These are phyloP conservation scores for Eutypella sp. DNA, from an alignment of 2,329 filamentous ascomycete genomes.

Conservation along the genomic window DNA sequence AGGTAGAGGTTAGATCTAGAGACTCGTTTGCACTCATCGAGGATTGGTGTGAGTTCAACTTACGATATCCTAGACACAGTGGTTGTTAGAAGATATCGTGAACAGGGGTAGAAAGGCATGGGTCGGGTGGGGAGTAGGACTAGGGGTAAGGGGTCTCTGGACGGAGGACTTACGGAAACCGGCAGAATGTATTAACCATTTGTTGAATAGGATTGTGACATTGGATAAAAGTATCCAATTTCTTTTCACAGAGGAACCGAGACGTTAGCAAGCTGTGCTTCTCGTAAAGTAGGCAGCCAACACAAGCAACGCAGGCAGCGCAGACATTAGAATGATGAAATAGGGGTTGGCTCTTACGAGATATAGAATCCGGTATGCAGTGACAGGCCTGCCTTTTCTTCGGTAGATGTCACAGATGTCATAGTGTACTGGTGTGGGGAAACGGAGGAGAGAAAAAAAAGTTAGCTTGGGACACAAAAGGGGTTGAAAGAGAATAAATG, in stretches of 20 bases:
- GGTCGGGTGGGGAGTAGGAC: too few relatives aligned
- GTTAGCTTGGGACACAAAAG: too few relatives aligned
- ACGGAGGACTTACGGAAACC: slow-evolving; percentile 63
- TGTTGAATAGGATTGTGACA: slow-evolving; percentile 85
- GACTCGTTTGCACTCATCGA: too few relatives aligned
- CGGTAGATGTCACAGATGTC: slow-evolving; percentile 10
- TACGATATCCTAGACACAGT: slow-evolving; percentile 11
- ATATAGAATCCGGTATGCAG: slow-evolving; percentile 27
- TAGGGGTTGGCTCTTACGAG: slow-evolving; percentile 18
- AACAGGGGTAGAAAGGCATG: too few relatives aligned
- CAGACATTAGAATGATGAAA: too few relatives aligned
- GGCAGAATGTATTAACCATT: slow-evolving; percentile 73
- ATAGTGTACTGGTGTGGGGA: not conserved
- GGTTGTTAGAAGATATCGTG: slow-evolving; percentile 3
- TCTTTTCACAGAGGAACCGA: slow-evolving; percentile 23
- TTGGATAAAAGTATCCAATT: slow-evolving; percentile 85
- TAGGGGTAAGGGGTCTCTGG: too few relatives aligned
- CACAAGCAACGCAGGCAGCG: not conserved
- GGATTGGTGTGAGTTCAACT: slow-evolving; percentile 7
- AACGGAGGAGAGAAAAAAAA: not conserved
- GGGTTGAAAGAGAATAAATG: too few relatives aligned
- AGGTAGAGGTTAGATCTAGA: slow-evolving; percentile 23
- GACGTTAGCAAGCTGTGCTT: not conserved
- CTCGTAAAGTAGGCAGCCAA: not conserved
- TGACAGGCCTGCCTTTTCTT: slow-evolving; percentile 14